Base-by-base conservation (phyloP, 2,329 filamentous ascomycete genomes). In the Aspergillus sergii region DNA sequence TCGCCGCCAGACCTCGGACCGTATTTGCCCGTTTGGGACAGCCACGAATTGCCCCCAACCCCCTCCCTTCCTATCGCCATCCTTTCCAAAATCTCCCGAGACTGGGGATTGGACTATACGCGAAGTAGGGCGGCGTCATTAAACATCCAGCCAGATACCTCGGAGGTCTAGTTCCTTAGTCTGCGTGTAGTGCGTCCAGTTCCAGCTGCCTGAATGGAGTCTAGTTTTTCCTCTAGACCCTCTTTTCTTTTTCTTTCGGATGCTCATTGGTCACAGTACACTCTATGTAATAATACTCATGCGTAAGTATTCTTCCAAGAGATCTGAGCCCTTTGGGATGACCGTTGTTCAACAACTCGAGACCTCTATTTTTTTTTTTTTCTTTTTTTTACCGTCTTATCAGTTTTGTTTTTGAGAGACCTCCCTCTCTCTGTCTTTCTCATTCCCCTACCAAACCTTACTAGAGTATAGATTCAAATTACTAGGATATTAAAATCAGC, bases 21-120 rank as follows among this genome's bases (percentile, higher is more conserved):
- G 66, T 59, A 46, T 66, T 66, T 65, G 57, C 62, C 64, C 26
- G 51, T 60, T 60, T 57, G 46, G 54, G 46, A 60, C 45, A 30
- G 50, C 57, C 46, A 43, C 36, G 59, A 61, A 55, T 51, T 50
- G 43, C 12, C 26, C 43, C 50, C 50, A 12, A 32, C 26, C 51
- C 51, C 51, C 30, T 39, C 36, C 10, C 21, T 39, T 34, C 51
- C 51, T 54, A 39, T 54, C 51, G 14, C 51, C 34, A 54, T 54
- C 32, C 23, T 54, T 26, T 16, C 51, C 51, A 54, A 54, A 54
- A 54, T 54, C 30, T 39, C 12, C 51, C 51, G 51, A 54, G n/a
- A 30, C 26, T 36, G 30, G 30, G 51, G 32, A 54, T 51, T 51
- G 48, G 48, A 30, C 30, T 51, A 23, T 23, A 54, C 12, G 30